phyloP scores from a whole-genome alignment of 768 basidiomycete genomes.

The Asterophora parasitica region DNA sequence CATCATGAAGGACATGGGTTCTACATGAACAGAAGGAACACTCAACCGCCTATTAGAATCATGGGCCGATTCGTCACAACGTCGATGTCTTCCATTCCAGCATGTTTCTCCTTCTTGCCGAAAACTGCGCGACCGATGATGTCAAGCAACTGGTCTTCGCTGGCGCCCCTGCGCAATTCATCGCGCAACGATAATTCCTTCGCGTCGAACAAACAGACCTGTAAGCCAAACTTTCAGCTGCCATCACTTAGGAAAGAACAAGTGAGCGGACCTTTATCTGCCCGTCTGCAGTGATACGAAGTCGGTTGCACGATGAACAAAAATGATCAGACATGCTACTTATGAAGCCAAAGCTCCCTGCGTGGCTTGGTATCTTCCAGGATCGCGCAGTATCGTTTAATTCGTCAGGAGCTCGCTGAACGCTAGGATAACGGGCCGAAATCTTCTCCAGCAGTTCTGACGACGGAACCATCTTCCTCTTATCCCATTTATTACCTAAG shows the following conservation, averaged over 20 bases:
- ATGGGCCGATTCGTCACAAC: slow-evolving; percentile 77
- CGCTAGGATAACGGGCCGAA: slow-evolving; percentile 38
- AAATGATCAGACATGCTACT: slow-evolving; percentile 95
- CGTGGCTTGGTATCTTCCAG: slow-evolving; percentile 68
- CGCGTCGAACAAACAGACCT: slow-evolving; percentile 88
- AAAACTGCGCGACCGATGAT: slow-evolving; percentile 61
- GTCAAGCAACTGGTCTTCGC: slow-evolving; percentile 55
- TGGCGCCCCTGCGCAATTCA: slow-evolving; percentile 58
- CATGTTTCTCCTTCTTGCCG: slow-evolving; percentile 78
- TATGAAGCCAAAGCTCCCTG: slow-evolving; percentile 80
- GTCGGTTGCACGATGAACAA: slow-evolving; percentile 78
- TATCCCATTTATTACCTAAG: slow-evolving; percentile 82
- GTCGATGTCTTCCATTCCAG: slow-evolving; percentile 78
- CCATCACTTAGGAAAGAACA: neutral
- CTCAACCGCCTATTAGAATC: slow-evolving; percentile 94
- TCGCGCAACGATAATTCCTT: slow-evolving; percentile 82
- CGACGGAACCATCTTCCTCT: slow-evolving; percentile 77
- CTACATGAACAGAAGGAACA: slow-evolving; percentile 29
- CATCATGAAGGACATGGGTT: slow-evolving; percentile 16
- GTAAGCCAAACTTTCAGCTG: neutral
- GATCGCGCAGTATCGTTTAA: slow-evolving; percentile 78
- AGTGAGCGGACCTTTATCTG: slow-evolving; percentile 64
- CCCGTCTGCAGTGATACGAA: slow-evolving; percentile 86
- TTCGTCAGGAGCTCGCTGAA: slow-evolving; percentile 60
- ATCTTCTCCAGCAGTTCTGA: slow-evolving; percentile 54